Evolutionary conservation across 2,329 filamentous ascomycete genomes (phyloP), one percentile per base, ranked within the genome.

Genomic region (Septoria linicola): DNA sequence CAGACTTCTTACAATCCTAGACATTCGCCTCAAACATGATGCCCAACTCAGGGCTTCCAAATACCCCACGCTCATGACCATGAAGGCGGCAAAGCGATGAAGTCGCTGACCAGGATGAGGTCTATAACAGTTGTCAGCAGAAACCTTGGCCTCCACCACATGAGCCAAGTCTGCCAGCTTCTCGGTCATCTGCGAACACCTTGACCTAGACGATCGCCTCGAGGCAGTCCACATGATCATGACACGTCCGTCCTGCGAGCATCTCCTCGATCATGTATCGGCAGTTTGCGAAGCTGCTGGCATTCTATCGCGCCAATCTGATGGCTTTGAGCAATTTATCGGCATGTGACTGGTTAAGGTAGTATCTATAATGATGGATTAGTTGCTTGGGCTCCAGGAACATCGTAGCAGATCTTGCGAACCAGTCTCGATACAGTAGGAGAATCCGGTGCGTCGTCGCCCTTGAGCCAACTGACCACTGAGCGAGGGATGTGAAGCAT

Each of bases 131-230:
- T 5, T 20, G 14, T 44, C 30, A 35, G 16, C 30, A 32, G 20
- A 10, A 35, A 45, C 20, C 20, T 45, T 36, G 25, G 14, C 25
- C 30, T 14, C 25, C 40, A 41, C 5, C 25, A 21, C 21, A 36
- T 3, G 8, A 46, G 20, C 42, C 42, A 36, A 46, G 20, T 46
- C 42, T 46, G 42, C 42, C 42, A 46, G 32, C 42, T 46, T 41
- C 40, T 41, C 40, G 14, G 14, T 10, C 40, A 16, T 46, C 42
- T 37, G 20, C 42, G 31, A 35, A 35, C 42, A 44, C 41, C 41
- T 27, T 44, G 30, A 44, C 41, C 41, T 32, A 35, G 41, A 34
- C 31, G 25, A 21, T n/a, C 19, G 13, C 17, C 17, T 20, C 7
- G 8, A 13, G 13, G 8, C 17, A 23, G 41, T 42, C 41, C 41